A percentile compares a stretch with the other conserved stretches of the same genome.
Conservation (phyloP, 306 rosid genomes). For the cucumber (Cucumis sativus) region DNA sequence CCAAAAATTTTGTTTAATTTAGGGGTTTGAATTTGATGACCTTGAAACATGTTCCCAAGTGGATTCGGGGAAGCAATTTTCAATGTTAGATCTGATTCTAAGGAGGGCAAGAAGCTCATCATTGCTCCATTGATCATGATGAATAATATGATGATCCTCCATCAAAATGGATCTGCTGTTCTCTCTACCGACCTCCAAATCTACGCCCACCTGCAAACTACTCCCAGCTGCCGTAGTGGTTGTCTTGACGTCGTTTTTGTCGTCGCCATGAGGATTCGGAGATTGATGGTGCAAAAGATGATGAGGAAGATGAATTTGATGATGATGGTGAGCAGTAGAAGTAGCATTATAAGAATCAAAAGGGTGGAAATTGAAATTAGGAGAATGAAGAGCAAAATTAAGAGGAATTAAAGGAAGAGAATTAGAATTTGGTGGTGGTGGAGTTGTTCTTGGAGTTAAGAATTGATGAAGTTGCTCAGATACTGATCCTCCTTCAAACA, state of each 20-base stretch:
- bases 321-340: not conserved
- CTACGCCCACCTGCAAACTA: conserved; percentile 19
- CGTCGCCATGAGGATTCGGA: conserved; percentile 16
- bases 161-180: not conserved
- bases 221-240: not conserved
- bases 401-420: conserved; percentile 43
- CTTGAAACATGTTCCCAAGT: conserved; percentile 88
- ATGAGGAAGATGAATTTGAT: conserved; percentile 15
- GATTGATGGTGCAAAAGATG: conserved; percentile 16
- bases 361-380: conserved; percentile 7
- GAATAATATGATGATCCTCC: not conserved
- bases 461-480: conserved; percentile 86
- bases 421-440: conserved; percentile 15
- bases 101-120: conserved; percentile 63
- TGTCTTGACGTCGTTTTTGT: conserved; percentile 9
- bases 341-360: conserved; percentile 20
- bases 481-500: conserved; percentile 80
- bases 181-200: conserved; percentile 11
- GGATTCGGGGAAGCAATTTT: conserved; percentile 58
- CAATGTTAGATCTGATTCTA: conserved; percentile 73
- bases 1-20: too few species aligned
- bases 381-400: conserved; percentile 20
- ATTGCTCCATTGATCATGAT: conserved; percentile 40
- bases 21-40: conserved; percentile 20
- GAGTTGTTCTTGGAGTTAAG: conserved; percentile 42